Evolutionary conservation across 768 basidiomycete species (phyloP).

Genomic region (Podaxis rugospora): DNA sequence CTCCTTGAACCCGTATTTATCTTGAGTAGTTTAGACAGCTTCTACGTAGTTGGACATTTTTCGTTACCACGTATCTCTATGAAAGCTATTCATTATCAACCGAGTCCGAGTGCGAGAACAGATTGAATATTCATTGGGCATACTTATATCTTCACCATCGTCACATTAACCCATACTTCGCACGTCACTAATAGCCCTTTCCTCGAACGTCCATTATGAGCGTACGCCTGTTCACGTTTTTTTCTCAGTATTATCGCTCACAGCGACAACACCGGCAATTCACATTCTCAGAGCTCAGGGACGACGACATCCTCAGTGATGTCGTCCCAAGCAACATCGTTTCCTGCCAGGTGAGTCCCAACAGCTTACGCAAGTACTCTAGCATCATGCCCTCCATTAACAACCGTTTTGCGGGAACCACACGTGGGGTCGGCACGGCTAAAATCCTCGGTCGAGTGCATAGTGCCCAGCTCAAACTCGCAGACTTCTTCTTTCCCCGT

Average conservation of each 20-base stretch:
- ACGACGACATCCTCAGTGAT: slow-evolving; percentile 86
- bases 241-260: not conserved
- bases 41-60: too few relatives aligned
- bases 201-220: slow-evolving; percentile 18
- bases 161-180: not conserved
- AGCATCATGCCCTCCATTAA: slow-evolving; percentile 95
- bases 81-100: too few relatives aligned
- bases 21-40: too few relatives aligned
- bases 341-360: slow-evolving; percentile 67
- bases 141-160: not conserved
- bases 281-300: slow-evolving; percentile 35
- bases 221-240: slow-evolving; percentile 11
- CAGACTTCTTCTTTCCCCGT: slow-evolving; percentile 80
- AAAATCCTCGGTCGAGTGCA: slow-evolving; percentile 93
- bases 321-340: slow-evolving; percentile 89
- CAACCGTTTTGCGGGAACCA: slow-evolving; percentile 82
- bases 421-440: slow-evolving; percentile 91
- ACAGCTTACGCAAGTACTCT: not conserved
- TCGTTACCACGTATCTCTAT: too few relatives aligned
- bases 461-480: slow-evolving; percentile 86
- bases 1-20: too few relatives aligned
- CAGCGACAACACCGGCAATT: slow-evolving; percentile 25
- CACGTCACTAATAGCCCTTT: not conserved
- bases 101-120: too few relatives aligned
- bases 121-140: too few relatives aligned